These are phyloP conservation scores for Thuja plicata DNA, from an alignment of 83 land plant species.

Conservation along the genomic window DNA sequence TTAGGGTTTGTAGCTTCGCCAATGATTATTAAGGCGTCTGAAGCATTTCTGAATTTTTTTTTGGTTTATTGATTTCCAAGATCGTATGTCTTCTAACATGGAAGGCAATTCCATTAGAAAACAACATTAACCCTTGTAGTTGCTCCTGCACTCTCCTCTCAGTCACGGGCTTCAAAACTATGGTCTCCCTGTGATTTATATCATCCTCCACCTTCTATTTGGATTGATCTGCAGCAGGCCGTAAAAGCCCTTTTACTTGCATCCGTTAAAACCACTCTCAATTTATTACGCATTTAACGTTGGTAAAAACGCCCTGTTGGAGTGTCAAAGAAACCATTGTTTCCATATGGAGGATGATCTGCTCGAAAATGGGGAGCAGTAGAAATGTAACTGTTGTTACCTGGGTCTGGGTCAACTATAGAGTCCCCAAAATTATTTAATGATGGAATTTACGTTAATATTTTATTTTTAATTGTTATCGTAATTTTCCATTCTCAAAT, in stretches of 20 bases:
- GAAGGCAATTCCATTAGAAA: no score
- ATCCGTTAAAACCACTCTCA: no score
- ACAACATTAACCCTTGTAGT: neutral
- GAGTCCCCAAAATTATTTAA: constrained; percentile 29
- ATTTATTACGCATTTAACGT: no score
- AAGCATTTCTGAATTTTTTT: no score
- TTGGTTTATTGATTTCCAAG: no score
- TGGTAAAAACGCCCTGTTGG: constrained; percentile 20
- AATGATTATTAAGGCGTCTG: no score
- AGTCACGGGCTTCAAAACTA: neutral
- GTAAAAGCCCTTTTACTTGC: constrained; percentile 10
- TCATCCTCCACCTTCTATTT: neutral
- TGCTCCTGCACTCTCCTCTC: neutral
- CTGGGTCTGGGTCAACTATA: constrained; percentile 12
- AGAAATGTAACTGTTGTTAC: constrained; percentile 18
- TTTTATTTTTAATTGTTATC: no score
- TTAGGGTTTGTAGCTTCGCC: no score
- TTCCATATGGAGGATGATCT: constrained; percentile 13
- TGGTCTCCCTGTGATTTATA: neutral
- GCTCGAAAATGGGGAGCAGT: neutral
- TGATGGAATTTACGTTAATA: no score
- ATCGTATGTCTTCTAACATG: no score
- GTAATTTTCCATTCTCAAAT: no score
- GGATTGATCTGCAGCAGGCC: neutral
- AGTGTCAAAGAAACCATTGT: constrained; percentile 14